Evolutionary conservation across 305 asterid species (phyloP), one percentile per base, ranked within the genome.

Genomic region (Withania somnifera): DNA sequence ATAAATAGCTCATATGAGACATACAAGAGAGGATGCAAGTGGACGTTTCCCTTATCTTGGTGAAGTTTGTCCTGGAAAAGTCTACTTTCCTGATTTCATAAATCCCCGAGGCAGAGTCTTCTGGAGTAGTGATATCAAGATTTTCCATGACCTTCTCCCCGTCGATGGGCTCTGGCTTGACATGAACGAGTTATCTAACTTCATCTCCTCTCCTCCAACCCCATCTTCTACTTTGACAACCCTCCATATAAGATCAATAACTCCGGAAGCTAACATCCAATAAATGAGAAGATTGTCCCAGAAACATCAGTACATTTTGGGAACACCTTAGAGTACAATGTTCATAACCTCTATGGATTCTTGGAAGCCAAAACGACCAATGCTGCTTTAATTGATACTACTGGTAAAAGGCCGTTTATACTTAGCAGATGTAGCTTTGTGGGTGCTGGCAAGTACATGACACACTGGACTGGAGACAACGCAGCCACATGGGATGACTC

Each of bases 391-490:
- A 83, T 82, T 58, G 87, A 88, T 7, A 81, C 83, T 9, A 91
- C 90, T 1, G 91, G 95, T 57, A 92, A 91, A 86, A 89, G 99
- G 81, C 98, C 99, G 0, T 95, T 95, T 82, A 91, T 94, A 24
- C 88, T 95, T 83, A 87, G 93, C 60, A 88, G 99, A 86, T 95
- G 97, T 4, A 92, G 94, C 5, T 95, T 95, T 84, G 92, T 92
- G 69, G 99, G 99, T 38, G 83, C 99, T 15, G 98, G 99, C 0
- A 91, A 90, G 88, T 95, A 89, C 81, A 24, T 97, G 0, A 97
- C 98, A 2, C 99, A 94, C 15, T 95, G 99, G 99, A 95, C 98
- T 1, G 98, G 99, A 38, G 98, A 95, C 87, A 94, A 93, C 84
- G 97, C 94, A 69, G 98, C 99, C 2, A 93, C 90, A 2, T 95